These are phyloP conservation scores for Dendrobium officinale DNA, from an alignment of 106 monocot genomes.

Conservation along the genomic window DNA sequence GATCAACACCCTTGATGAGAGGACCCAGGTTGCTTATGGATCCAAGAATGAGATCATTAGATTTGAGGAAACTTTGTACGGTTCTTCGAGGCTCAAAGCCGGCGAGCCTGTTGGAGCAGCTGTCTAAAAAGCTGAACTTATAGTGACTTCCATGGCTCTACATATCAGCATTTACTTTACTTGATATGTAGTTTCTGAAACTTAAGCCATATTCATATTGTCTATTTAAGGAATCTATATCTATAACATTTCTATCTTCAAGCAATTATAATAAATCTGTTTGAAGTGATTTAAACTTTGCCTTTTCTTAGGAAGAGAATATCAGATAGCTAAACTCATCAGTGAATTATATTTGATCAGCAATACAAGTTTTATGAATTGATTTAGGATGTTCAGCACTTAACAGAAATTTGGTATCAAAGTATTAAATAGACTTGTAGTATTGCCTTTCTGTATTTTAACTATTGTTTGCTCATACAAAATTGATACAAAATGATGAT, in stretches of 20 bases:
- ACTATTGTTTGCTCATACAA: too few species aligned
- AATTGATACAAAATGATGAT: too few species aligned
- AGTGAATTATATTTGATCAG: too few species aligned
- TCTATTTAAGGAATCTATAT: neutral
- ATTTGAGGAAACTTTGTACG: slow-evolving; percentile 88
- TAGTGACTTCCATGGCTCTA: neutral
- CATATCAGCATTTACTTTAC: neutral
- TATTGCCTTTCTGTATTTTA: too few species aligned
- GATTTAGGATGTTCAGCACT: too few species aligned
- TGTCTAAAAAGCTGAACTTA: slow-evolving; percentile 18
- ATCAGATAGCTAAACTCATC: too few species aligned
- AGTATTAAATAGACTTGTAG: too few species aligned
- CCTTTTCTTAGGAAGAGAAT: too few species aligned
- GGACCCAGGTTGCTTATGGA: slow-evolving; percentile 90
- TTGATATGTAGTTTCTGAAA: neutral
- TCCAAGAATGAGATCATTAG: slow-evolving; percentile 97
- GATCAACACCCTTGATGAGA: slow-evolving; percentile 69
- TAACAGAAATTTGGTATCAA: too few species aligned
- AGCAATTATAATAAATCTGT: too few species aligned
- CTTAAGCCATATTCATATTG: neutral
- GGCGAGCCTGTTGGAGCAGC: slow-evolving; percentile 66
- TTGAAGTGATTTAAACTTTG: too few species aligned
- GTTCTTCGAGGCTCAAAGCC: slow-evolving; percentile 72
- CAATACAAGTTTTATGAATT: too few species aligned
- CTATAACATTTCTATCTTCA: neutral